These are phyloP conservation scores for Plasmodium gonderi DNA, from an alignment of 169 alveolate genomes.

Conservation along the genomic window DNA sequence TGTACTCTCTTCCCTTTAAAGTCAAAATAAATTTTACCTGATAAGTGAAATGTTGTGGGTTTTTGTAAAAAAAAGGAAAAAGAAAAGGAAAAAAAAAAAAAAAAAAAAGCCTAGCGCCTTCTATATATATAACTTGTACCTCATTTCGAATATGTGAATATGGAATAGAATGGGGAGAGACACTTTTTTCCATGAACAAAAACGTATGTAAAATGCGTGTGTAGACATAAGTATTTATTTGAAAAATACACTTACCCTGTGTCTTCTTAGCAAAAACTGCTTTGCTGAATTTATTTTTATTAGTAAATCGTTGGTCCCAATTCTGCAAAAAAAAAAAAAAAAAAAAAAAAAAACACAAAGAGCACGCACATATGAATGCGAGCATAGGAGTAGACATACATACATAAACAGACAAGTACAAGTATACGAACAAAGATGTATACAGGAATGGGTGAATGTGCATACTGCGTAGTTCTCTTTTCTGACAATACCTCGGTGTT, in stretches of 20 bases:
- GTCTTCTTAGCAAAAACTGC: conserved; percentile 53
- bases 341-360: background rate
- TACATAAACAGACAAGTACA: background rate
- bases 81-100: too few relatives aligned
- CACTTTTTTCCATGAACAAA: background rate
- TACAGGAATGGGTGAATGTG: background rate
- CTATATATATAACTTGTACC: too few relatives aligned
- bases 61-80: background rate
- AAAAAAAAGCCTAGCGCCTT: too few relatives aligned
- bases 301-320: conserved; percentile 48
- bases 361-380: background rate
- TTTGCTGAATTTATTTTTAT: conserved; percentile 69
- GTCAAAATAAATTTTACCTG: conserved; percentile 68
- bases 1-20: conserved; percentile 59
- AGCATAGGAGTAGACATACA: background rate
- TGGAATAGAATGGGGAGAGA: background rate
- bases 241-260: conserved; percentile 10
- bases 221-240: background rate
- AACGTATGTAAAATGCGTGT: background rate
- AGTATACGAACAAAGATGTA: background rate
- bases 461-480: background rate
- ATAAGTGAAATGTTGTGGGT: background rate
- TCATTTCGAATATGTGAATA: too few relatives aligned
- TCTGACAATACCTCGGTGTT: conserved; percentile 44
- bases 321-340: conserved; percentile 16